Evolutionary conservation across 495 filamentous ascomycete genomes (phyloP), one percentile per base, ranked within the genome.

Genomic region (Delitschia confertaspora): DNA sequence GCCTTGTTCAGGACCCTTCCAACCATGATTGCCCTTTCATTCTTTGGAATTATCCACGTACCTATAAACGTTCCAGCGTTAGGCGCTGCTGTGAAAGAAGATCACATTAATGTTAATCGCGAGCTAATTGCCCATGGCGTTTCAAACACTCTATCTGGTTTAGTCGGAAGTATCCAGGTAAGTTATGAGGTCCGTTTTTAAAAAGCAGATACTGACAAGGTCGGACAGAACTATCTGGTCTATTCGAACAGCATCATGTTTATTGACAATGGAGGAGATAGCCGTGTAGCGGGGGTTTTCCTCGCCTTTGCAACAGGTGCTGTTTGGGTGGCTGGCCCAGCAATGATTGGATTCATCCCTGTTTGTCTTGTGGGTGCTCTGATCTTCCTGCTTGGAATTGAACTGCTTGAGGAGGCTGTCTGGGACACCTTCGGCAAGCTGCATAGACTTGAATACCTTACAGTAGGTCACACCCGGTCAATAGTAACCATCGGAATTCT

Each of bases 241-340:
- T 98, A 95, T 55, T 88, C 87, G 33, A 98, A 98, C 53, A 93
- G 85, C 56, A 71, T 89, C n/a, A 70, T 98, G 17, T 95, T 98
- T 63, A 93, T 95, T 54, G 75, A 80, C 10, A 91, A 83, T 34
- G 91, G 91, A 17, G 91, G 88, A 10, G 72, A 88, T 53, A 91
- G 79, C 49, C 80, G 91, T 32, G 58, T 93, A 17, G 91, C 86
- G 13, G 91, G 91, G 7, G 56, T 91, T n/a, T 72, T 89, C 69
- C 73, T 98, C 30, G 93, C 91, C 9, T 65, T 71, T 25, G 78
- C 80, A 1, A 96, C 91, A 0, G 75, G 75, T 47, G 81, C 77
- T 0, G 75, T 96, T 26, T 78, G 95, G 72, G 68, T 86, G 36
- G 73, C 88, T 22, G 91, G 91, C 0, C 89, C 91, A 4, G 72